Evolutionary conservation across 495 filamentous ascomycete species (phyloP).

Genomic region (Patellaria atrata): DNA sequence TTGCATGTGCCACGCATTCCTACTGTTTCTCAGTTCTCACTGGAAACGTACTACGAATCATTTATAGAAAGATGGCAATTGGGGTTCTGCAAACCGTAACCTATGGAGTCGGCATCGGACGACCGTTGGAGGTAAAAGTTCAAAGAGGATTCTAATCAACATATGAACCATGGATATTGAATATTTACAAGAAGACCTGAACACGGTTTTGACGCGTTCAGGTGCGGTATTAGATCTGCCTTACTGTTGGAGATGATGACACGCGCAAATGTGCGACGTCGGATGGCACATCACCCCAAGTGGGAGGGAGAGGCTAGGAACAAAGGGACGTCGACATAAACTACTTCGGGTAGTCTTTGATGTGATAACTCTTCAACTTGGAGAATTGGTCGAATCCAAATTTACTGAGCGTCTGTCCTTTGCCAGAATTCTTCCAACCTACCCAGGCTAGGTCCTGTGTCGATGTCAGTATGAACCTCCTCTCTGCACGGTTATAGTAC

Average conservation of each 20-base stretch:
- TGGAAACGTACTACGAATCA: too few species aligned
- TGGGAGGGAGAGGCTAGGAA: too few species aligned
- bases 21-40: too few species aligned
- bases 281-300: constrained; percentile 2
- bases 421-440: constrained; percentile 93
- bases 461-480: constrained; percentile 1
- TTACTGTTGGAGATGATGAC: neutral
- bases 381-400: constrained; percentile 92
- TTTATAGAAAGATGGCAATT: too few species aligned
- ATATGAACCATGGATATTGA: too few species aligned
- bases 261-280: neutral
- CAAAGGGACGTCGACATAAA: too few species aligned
- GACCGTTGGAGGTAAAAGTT: too few species aligned
- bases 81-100: too few species aligned
- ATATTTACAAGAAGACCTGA: neutral
- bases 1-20: too few species aligned
- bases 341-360: constrained; percentile 73
- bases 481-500: constrained; percentile 21
- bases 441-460: constrained; percentile 88
- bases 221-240: neutral
- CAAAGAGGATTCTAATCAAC: too few species aligned
- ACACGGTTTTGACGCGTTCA: neutral
- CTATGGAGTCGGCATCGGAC: too few species aligned
- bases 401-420: constrained; percentile 74
- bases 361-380: constrained; percentile 88